Evolutionary conservation across 805 yeast species (phyloP), one percentile per base, ranked within the genome.

Genomic region (Barnettozyma sp.): DNA sequence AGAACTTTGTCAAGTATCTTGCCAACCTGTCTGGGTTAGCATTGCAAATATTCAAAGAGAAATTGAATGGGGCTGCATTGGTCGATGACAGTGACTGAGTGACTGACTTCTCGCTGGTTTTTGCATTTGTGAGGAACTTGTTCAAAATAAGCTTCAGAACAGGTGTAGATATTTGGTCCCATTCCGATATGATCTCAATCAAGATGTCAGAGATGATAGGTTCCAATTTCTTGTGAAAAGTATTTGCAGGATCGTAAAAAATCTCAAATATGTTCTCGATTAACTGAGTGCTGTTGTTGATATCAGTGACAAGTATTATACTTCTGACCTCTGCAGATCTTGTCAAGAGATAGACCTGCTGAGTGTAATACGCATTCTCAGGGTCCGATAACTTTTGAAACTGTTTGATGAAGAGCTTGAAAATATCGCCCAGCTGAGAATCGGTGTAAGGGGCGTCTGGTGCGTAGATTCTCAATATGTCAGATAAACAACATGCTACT

Each of bases 391-490:
- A 56, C 31, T 65, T 68, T 36, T 66, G 66, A 44, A 88, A 72
- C 52, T 82, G 87, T 19, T 60, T 55, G 41, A 81, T 68, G 49
- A 86, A 74, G 7, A 83, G 64, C 44, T 68, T 72, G 61, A 87
- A 85, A 14, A 85, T 70, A 4, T 66, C 77, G 1, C 76, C 63
- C 25, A 87, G 63, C 45, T 81, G 78, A 2, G 62, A 43, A 17
- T 77, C 76, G 2, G 82, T 74, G 56, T 71, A 87, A 4, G 97
- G 96, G 6, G 95, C 94, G 53, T 87, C 84, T 0, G 96, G 96
- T 1, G 95, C 96, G 49, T 70, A 80, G 12, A 88, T 56, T 39
- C 95, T 65, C 27, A 87, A 58, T 8, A 88, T 64, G 53, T 87
- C 95, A 6, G 86, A 68, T 7, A 86, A 43, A 43, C 92, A 78